Conservation (phyloP, 2,329 filamentous ascomycete species). For the Colletotrichum sp. region DNA sequence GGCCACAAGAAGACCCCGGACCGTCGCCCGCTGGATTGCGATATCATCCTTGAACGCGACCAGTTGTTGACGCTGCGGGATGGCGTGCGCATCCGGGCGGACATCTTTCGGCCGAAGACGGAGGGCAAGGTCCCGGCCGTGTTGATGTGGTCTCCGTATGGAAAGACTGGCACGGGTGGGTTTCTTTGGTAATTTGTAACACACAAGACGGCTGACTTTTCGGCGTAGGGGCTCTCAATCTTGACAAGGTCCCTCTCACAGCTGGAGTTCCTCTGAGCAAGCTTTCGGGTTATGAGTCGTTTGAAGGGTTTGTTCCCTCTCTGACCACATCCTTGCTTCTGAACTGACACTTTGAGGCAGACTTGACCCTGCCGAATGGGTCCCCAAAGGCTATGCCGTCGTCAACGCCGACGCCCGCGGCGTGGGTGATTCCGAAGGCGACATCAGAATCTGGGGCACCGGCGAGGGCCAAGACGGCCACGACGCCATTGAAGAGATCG, state of each 20-base stretch:
- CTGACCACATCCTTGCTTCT: neutral
- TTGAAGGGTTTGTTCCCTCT: neutral
- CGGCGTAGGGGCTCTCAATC: neutral
- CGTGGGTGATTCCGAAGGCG: neutral
- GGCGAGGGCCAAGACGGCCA: conserved; percentile 1
- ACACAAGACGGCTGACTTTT: neutral
- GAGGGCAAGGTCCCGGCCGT: neutral
- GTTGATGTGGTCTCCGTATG: conserved; percentile 3
- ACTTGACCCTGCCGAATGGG: conserved; percentile 4
- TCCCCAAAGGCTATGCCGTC: neutral
- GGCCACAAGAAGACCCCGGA: neutral
- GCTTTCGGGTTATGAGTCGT: conserved; percentile 1
- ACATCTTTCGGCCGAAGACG: conserved; percentile 2
- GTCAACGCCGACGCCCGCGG: neutral
- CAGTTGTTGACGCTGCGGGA: neutral
- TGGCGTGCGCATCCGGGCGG: neutral
- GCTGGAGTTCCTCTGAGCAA: neutral
- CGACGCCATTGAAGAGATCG: conserved; percentile 4
- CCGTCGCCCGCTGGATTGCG: neutral
- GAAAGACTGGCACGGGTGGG: neutral
- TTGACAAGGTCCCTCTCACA: neutral
- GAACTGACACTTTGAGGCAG: neutral
- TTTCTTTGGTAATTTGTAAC: accelerated
- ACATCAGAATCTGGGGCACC: neutral
- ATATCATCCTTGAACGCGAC: neutral